Conservation (phyloP, 2,329 filamentous ascomycete genomes). For the Pseudogymnoascus sp. region DNA sequence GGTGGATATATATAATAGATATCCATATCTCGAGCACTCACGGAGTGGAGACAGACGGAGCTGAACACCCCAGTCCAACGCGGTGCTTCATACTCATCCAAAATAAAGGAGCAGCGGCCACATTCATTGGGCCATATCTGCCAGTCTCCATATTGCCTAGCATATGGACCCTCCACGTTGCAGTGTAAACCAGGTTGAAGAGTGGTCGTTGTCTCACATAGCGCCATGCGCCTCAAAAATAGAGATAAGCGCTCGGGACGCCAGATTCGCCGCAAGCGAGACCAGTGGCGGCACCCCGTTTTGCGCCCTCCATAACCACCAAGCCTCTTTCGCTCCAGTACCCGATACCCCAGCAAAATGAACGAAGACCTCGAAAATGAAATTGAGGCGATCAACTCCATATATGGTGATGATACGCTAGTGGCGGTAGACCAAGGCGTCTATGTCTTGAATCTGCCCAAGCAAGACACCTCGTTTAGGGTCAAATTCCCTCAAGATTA, state of each 20-base stretch:
- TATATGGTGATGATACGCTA: slow-evolving; percentile 64
- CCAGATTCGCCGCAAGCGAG: slow-evolving; percentile 1
- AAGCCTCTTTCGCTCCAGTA: not conserved
- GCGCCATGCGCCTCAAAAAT: slow-evolving; percentile 4
- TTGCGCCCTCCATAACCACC: not conserved
- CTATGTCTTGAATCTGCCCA: slow-evolving; percentile 60
- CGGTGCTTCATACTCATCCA: not conserved
- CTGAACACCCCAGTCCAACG: not conserved
- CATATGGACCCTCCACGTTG: not conserved
- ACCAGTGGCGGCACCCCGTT: not conserved
- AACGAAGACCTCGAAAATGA: slow-evolving; percentile 53
- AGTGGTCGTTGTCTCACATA: slow-evolving; percentile 1
- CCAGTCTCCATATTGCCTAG: slow-evolving; percentile 10
- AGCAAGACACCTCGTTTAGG: slow-evolving; percentile 44
- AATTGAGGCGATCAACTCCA: slow-evolving; percentile 73
- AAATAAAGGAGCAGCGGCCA: not conserved
- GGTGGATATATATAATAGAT: not conserved
- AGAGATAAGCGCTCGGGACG: slow-evolving; percentile 7
- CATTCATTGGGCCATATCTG: not conserved
- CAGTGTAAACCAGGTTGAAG: not conserved
- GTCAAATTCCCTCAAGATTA: slow-evolving; percentile 66
- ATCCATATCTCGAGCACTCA: not conserved
- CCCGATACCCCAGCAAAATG: slow-evolving; percentile 19
- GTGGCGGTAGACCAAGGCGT: slow-evolving; percentile 32
- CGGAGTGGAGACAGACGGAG: not conserved